Percentiles rank a stretch among this genome's conserved stretches.
Conservation (phyloP, 108 stramenopile species). For the Cyclotella kingstonii region DNA sequence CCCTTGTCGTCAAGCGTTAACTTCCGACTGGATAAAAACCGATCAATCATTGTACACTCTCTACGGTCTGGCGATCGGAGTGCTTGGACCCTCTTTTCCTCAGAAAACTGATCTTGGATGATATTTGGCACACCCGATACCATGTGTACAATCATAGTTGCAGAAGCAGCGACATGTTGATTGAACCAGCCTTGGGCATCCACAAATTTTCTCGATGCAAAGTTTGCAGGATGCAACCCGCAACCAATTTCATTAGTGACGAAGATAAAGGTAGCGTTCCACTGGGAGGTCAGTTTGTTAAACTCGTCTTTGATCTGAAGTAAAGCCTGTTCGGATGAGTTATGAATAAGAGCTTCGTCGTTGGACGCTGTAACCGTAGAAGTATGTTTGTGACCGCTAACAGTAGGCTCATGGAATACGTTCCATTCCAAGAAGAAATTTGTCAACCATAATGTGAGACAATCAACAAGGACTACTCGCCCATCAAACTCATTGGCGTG, state of each 20-base stretch:
- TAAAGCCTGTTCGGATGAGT: slow-evolving; percentile 20
- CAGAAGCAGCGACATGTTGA: slow-evolving; percentile 47
- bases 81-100: slow-evolving; percentile 1
- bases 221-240: slow-evolving; percentile 40
- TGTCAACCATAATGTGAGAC: slow-evolving; percentile 58
- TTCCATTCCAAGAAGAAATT: slow-evolving; percentile 51
- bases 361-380: slow-evolving; percentile 6
- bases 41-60: neutral
- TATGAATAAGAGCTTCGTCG: slow-evolving; percentile 13
- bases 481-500: slow-evolving; percentile 35
- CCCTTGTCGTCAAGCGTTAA: slow-evolving; percentile 54
- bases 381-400: too few species aligned
- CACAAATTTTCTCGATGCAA: slow-evolving; percentile 42
- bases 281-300: slow-evolving; percentile 41
- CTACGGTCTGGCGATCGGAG: neutral
- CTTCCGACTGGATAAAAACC: slow-evolving; percentile 37
- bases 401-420: too few species aligned
- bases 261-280: slow-evolving; percentile 54
- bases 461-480: slow-evolving; percentile 56
- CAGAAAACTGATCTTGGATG: slow-evolving; percentile 38
- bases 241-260: slow-evolving; percentile 63
- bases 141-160: slow-evolving; percentile 46
- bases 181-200: slow-evolving; percentile 61
- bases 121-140: slow-evolving; percentile 46
- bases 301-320: slow-evolving; percentile 38